Evolutionary conservation across 495 filamentous ascomycete genomes (phyloP), one percentile per base, ranked within the genome.

Genomic region (Neurospora pannonica): DNA sequence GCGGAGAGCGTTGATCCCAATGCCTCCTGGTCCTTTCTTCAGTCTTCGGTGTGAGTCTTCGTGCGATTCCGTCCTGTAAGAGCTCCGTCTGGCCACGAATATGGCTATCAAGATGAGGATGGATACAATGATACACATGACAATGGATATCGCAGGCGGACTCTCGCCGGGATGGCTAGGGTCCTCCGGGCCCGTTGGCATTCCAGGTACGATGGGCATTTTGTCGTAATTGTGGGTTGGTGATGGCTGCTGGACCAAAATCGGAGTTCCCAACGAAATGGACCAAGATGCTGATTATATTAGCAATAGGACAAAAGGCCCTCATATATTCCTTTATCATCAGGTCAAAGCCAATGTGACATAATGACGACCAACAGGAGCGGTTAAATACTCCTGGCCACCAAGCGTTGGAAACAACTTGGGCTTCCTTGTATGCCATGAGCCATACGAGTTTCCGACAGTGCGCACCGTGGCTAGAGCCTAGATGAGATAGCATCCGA

Each of bases 21-120:
- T 42, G 15, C 71, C 36, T 28, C 36, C 46, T 21, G 48, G 15
- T 6, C 46, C 48, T n/a, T 38, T 60, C 21, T 70, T 46, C 46
- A 48, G 42, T 42, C 72, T 60, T 24, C 39, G 13, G 31, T 74
- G 71, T 28, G 70, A 21, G 40, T 70, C 10, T 37, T 72, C 73
- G 5, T 67, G 24, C n/a, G 74, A 71, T 10, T 37, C 38, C 5
- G 62, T 40, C n/a, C 73, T 74, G 24, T 60, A 40, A 24, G 62
- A 73, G 17, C 71, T 70, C 13, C 71, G 71, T 17, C 72, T 46
- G n/a, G 76, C 75, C 11, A 73, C 38, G 37, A 67, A 77, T 38
- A 76, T 17, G 15, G 43, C 62, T 28, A 74, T 11, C 21, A 76
- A 38, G 24, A 77, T 70, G 62, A 77, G 21, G 43, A 69, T 71